Evolutionary conservation across 2,329 filamentous ascomycete species (phyloP), one percentile per base, ranked within the genome.

Genomic region (Aspergillus unguis): DNA sequence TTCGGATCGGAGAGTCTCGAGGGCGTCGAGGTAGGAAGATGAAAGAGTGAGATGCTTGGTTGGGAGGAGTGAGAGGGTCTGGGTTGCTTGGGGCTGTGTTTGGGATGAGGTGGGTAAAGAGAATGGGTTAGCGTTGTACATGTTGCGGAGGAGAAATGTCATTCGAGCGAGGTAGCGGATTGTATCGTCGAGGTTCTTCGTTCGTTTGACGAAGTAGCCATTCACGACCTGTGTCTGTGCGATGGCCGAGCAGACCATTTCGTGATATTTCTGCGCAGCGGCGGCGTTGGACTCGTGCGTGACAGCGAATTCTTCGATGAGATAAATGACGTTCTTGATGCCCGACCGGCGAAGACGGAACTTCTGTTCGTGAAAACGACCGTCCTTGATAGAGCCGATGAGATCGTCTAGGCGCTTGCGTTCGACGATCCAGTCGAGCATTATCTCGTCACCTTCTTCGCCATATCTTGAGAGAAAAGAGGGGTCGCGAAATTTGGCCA

Each of bases 341-440:
- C 88, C 88, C 0, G 84, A 88, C 47, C 83, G 83, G 50, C 81
- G 80, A 8, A 92, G 77, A 1, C 89, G 85, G 65, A 91, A 92
- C 66, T 94, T 92, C 66, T 94, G 89, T 67, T 94, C 89, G 60
- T 87, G 86, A 61, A 91, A 92, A 2, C 89, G 84, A 1, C 88
- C 87, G 57, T 92, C 89, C 68, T 88, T 90, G 71, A 94, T 90
- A 56, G 87, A 91, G 46, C 80, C 76, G n/a, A 92, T 80, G 43
- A 94, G 74, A 66, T 94, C 89, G 64, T 92, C 88, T 0, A 92
- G 79, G 6, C 89, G 80, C 66, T 94, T 94, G 55, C 89, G 80
- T 71, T 94, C 89, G 1, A 91, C 81, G 41, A 94, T 88, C 78
- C 85, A 90, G 68, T 92, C 88, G 4, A 94, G 76, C 43, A 90